Evolutionary conservation across 2,329 filamentous ascomycete genomes (phyloP), one percentile per base, ranked within the genome.

Genomic region (Nakataea oryzae): DNA sequence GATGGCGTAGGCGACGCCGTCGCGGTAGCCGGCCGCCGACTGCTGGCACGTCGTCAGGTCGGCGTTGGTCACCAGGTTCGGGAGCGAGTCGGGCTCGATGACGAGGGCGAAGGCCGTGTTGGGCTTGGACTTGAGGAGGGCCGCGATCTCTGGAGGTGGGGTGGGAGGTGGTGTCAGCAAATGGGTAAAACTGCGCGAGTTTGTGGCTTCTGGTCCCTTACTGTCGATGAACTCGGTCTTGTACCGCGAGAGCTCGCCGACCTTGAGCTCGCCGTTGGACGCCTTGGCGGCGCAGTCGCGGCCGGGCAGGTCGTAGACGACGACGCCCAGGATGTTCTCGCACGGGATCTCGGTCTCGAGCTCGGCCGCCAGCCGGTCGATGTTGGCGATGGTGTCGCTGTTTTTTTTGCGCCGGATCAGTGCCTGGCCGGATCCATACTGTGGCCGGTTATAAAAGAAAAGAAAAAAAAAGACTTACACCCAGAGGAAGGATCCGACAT

Each of bases 21-120:
- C 78, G 66, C 79, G 77, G 74, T 87, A 87, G 56, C 79, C 80
- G 7, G 74, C 66, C 29, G 80, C 76, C 27, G 82, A 81, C 64
- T 79, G 74, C 60, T 81, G 72, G 72, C 85, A 87, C 61, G 83
- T 81, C 9, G 73, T 64, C 24, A 84, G 77, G 66, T 76, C 75
- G 66, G 79, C 66, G 73, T 87, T 87, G 69, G 85, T 86, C 57
- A 86, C 79, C 66, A 87, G 72, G 72, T 86, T 87, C 62, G 81
- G 82, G 56, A 87, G 75, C 61, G 80, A 85, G 72, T 87, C 84
- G 58, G 85, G 84, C 71, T 87, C 84, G 69, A 80, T 81, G 69
- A 76, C 61, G 29, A 72, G 65, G 13, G 74, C 69, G 69, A 76
- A 72, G 69, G 68, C 66, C 12, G 82, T 79, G 67, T 84, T 80